Base-by-base conservation (phyloP, 164 flowering plant species). In the Dillenia suffruticosa region DNA sequence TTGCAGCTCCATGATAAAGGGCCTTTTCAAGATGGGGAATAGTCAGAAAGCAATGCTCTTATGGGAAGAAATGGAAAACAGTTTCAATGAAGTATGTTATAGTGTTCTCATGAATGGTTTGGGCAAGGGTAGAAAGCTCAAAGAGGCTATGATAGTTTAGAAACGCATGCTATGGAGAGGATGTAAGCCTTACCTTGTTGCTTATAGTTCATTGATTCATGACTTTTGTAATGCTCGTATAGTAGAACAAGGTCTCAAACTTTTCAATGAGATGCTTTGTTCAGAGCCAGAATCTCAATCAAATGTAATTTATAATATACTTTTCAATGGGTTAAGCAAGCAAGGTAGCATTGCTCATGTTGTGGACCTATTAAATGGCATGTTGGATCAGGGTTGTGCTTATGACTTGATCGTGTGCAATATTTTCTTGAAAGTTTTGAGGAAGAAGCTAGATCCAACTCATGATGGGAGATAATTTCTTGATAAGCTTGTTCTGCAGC, bases 101-200 rank as follows among this genome's bases (percentile, higher is more conserved):
- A 90, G 89, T 63, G 83, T 92, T 54, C 78, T 92, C 46, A 84
- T 90, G 22, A 66, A 82, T 72, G 97, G 98, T 13, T 78, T 92
- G 10, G 86, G 89, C 49, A 56, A 73, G 68, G 71, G 71, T 45
- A 92, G 94, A 61, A 83, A 75, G 68, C 71, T 88, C 52, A 72
- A 66, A 62, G 89, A 90, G 71, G 97, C 91, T 57, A 69, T 63
- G 77, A 74, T 76, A 80, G 73, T 73, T 17, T 92, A 96, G 98
- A 78, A 79, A 62, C 82, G 81, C 24, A 81, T 92, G 88, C 54
- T 90, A 58, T 76, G 75, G 49, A 72, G 76, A 65, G 98, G 96
- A 66, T 66, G 61, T 56, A 77, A 60, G 57, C 89, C 92, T 17
- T 95, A 92, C 78, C 82, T 71, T 51, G 90, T 92, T 58, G 80